Percentiles rank a stretch among this genome's conserved stretches.
These are phyloP conservation scores for Debaryomyces subglobosus DNA, from an alignment of 1,139 yeast genomes.

Conservation along the genomic window DNA sequence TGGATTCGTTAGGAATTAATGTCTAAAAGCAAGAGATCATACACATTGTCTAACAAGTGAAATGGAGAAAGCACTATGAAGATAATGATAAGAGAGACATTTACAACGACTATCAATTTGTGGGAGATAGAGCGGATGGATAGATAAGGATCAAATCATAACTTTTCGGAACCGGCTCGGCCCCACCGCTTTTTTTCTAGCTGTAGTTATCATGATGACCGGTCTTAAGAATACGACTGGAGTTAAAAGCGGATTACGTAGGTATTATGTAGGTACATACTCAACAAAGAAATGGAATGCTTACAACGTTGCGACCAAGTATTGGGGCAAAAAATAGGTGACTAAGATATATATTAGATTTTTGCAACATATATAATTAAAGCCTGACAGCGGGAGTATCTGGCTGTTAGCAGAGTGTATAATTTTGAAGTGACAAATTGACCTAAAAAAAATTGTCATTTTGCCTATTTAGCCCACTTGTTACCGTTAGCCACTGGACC, in stretches of 20 bases:
- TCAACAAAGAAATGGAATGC: neutral
- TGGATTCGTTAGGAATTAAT: no score
- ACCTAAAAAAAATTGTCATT: neutral
- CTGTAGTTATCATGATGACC: neutral
- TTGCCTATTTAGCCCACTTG: slow-evolving; percentile 37
- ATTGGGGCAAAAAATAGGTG: neutral
- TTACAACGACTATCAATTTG: neutral
- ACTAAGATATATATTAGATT: neutral
- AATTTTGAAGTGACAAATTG: neutral
- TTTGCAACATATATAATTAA: slow-evolving; percentile 1
- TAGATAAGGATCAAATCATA: neutral
- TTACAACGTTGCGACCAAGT: neutral
- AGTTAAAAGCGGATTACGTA: neutral
- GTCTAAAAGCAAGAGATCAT: no score
- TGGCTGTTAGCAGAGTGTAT: neutral
- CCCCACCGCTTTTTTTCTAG: neutral
- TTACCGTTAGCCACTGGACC: slow-evolving; percentile 59
- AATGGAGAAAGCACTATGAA: no score
- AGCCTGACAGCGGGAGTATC: neutral
- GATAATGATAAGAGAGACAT: no score
- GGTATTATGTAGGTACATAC: neutral
- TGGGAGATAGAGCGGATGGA: neutral
- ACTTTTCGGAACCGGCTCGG: neutral
- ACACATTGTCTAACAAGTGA: no score
- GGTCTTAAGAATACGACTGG: neutral